A percentile compares a stretch with the other conserved stretches of the same genome.
Evolutionary conservation across 2,329 filamentous ascomycete species (phyloP).

Genomic region (Davidsoniella australis): DNA sequence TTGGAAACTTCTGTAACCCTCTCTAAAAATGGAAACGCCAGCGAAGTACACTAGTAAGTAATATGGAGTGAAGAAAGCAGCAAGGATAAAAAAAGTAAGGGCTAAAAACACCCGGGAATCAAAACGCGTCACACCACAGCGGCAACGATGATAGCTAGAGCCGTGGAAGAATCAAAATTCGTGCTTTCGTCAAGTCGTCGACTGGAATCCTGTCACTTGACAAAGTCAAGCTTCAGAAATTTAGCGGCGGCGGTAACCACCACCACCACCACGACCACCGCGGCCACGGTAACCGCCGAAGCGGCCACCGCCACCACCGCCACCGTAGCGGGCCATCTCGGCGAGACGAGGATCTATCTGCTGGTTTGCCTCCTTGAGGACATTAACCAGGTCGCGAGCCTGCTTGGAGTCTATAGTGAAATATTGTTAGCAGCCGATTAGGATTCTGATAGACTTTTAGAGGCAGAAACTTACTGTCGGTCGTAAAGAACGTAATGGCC

Average conservation of each 20-base stretch:
- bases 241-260: constrained; percentile 26
- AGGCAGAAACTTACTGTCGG: constrained; percentile 68
- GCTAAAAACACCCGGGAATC: neutral
- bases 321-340: constrained; percentile 89
- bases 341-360: constrained; percentile 88
- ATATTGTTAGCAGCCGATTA: constrained; percentile 20
- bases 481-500: constrained; percentile 96
- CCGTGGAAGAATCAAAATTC: too few relatives aligned
- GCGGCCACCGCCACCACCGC: constrained; percentile 65
- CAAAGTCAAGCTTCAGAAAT: constrained; percentile 10
- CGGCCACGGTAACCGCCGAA: constrained; percentile 55
- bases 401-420: constrained; percentile 59
- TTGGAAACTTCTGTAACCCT: constrained; percentile 5
- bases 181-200: too few relatives aligned
- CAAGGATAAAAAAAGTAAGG: neutral
- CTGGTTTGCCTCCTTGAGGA: constrained; percentile 93
- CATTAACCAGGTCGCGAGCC: constrained; percentile 86
- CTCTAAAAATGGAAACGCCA: constrained; percentile 11
- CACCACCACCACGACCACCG: constrained; percentile 30
- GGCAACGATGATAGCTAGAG: neutral
- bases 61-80: neutral
- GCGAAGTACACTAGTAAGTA: constrained; percentile 5
- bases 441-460: neutral
- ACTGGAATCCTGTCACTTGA: neutral
- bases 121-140: constrained; percentile 17